Conservation (phyloP, 192 early-diverging fungal genomes). For the Cetraspora pellucida region DNA sequence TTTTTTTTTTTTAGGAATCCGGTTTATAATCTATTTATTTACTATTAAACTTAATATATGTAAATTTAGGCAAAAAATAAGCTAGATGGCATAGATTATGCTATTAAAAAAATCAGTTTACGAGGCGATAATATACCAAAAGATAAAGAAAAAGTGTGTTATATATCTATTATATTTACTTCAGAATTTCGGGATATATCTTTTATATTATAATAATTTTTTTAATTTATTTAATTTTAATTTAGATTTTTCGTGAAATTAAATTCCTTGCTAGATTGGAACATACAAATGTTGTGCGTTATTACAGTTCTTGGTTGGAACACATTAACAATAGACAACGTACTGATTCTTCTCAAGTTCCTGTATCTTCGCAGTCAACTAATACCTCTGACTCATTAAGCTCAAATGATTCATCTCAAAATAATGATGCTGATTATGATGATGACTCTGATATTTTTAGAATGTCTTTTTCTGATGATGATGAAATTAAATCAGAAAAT, state of each 20-base stretch:
- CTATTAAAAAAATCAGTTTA: conserved; percentile 84
- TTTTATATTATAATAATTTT: conserved; percentile 50
- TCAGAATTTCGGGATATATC: neutral
- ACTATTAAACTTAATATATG: neutral
- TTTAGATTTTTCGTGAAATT: conserved; percentile 86
- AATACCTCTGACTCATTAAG: conserved; percentile 20
- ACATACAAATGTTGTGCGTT: conserved; percentile 92
- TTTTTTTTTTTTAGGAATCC: neutral
- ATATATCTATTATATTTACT: neutral
- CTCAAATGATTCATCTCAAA: conserved; percentile 1
- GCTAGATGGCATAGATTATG: conserved; percentile 89
- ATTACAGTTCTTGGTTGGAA: conserved; percentile 93
- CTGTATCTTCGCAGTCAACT: conserved; percentile 13
- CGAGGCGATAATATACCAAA: conserved; percentile 45
- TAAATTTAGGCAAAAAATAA: conserved; percentile 73
- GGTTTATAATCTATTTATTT: neutral
- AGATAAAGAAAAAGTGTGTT: conserved; percentile 23
- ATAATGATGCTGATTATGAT: conserved; percentile 32
- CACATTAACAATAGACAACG: conserved; percentile 41
- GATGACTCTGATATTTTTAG: conserved; percentile 30
- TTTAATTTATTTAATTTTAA: neutral
- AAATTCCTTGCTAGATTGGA: conserved; percentile 83
- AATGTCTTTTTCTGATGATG: conserved; percentile 32
- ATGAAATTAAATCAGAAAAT: conserved; percentile 16
- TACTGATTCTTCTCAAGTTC: neutral